phyloP scores from a whole-genome alignment of 352 stramenopile genomes.

The Globisporangium nodosum region DNA sequence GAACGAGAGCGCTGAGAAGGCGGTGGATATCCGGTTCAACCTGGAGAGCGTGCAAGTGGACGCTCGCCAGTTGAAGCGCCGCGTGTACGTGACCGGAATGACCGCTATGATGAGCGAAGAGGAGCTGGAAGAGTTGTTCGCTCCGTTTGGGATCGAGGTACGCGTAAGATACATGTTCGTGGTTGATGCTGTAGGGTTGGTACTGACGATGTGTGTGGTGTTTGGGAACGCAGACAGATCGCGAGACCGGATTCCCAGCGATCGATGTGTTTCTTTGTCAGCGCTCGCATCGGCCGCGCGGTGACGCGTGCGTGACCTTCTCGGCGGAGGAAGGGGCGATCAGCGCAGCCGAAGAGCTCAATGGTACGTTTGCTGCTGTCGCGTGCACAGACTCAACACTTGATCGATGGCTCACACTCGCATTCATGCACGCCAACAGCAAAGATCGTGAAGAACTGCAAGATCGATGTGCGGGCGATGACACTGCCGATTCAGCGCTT shows the following conservation, averaged over 20 bases:
- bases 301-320: slow-evolving; percentile 52
- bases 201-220: background rate
- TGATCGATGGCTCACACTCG: background rate
- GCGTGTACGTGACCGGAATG: slow-evolving; percentile 57
- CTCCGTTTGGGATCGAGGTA: slow-evolving; percentile 47
- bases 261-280: slow-evolving; percentile 55
- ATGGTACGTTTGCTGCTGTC: slow-evolving; percentile 23
- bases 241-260: slow-evolving; percentile 33
- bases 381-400: too few species aligned
- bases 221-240: slow-evolving; percentile 28
- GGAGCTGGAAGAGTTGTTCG: slow-evolving; percentile 48
- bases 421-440: slow-evolving; percentile 10
- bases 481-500: slow-evolving; percentile 37
- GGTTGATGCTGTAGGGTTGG: background rate
- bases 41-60: slow-evolving; percentile 37
- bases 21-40: slow-evolving; percentile 45
- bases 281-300: slow-evolving; percentile 38
- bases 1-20: slow-evolving; percentile 15
- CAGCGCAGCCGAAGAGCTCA: slow-evolving; percentile 46
- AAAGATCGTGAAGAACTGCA: slow-evolving; percentile 58
- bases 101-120: slow-evolving; percentile 36
- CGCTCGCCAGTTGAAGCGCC: slow-evolving; percentile 24
- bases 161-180: slow-evolving; percentile 8
- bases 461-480: slow-evolving; percentile 44
- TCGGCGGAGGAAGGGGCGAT: slow-evolving; percentile 24